These are phyloP conservation scores for Talaromyces adpressus DNA, from an alignment of 495 filamentous ascomycete species.

Conservation along the genomic window DNA sequence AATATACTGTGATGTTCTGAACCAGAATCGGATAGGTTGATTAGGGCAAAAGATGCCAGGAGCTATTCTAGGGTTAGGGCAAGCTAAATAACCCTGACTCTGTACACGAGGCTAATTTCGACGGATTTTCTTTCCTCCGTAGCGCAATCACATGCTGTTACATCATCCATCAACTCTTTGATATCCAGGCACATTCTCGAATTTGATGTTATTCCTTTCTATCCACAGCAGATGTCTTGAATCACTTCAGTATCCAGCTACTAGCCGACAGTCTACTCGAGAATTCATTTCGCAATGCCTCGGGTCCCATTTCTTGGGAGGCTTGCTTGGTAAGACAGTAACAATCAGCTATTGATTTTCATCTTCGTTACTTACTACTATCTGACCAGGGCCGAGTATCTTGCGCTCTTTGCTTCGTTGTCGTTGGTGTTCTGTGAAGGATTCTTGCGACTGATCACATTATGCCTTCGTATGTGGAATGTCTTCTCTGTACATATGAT, in stretches of 20 bases:
- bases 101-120: not conserved
- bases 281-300: conserved; percentile 41
- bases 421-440: conserved; percentile 73
- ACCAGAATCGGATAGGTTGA: no score
- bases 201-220: not conserved
- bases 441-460: conserved; percentile 78
- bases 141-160: not conserved
- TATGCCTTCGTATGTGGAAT: conserved; percentile 67
- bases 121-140: not conserved
- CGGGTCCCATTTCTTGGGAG: conserved; percentile 78
- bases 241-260: not conserved
- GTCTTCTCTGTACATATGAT: not conserved
- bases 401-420: conserved; percentile 76
- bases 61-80: not conserved
- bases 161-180: not conserved
- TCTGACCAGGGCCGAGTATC: conserved; percentile 63
- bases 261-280: not conserved
- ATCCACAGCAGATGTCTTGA: not conserved
- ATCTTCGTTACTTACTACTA: not conserved
- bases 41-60: no score
- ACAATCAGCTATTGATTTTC: not conserved
- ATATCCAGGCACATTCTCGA: not conserved
- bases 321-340: conserved; percentile 55
- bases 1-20: no score
- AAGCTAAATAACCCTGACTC: not conserved